These are phyloP conservation scores for Trichosanthes truncata DNA, from an alignment of 306 rosid species.

Conservation along the genomic window DNA sequence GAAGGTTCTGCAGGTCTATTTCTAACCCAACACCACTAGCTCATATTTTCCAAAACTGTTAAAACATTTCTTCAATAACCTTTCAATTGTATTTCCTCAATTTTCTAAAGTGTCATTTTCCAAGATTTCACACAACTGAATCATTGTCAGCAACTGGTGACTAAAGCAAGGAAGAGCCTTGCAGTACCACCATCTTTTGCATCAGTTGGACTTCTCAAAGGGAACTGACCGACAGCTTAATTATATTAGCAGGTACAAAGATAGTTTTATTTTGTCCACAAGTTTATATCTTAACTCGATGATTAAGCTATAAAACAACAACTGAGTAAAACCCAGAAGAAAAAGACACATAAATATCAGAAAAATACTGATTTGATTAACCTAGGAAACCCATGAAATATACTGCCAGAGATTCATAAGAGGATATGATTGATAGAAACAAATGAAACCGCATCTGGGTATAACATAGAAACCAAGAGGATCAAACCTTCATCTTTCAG, in stretches of 20 bases:
- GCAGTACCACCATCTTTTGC: neutral
- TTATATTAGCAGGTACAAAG: neutral
- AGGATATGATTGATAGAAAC: neutral
- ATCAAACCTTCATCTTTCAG: slow-evolving; percentile 53
- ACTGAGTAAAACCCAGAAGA: neutral
- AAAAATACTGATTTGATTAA: neutral
- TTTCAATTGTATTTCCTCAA: neutral
- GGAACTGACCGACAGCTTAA: neutral
- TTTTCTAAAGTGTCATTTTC: neutral
- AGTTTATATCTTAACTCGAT: neutral
- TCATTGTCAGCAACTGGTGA: neutral
- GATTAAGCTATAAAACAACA: neutral
- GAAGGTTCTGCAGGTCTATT: neutral
- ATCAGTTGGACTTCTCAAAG: neutral
- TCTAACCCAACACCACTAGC: neutral
- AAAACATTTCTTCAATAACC: neutral
- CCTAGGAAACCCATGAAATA: neutral
- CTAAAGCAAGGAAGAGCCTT: neutral
- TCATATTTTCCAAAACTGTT: neutral
- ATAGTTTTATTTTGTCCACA: neutral
- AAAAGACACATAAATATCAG: neutral
- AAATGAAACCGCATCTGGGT: neutral
- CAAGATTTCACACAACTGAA: neutral
- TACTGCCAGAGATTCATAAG: neutral
- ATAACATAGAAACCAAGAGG: slow-evolving; percentile 1